Percentiles rank a stretch among this genome's conserved stretches.
phyloP scores from a whole-genome alignment of 306 rosid species.

The Medicago arabica region DNA sequence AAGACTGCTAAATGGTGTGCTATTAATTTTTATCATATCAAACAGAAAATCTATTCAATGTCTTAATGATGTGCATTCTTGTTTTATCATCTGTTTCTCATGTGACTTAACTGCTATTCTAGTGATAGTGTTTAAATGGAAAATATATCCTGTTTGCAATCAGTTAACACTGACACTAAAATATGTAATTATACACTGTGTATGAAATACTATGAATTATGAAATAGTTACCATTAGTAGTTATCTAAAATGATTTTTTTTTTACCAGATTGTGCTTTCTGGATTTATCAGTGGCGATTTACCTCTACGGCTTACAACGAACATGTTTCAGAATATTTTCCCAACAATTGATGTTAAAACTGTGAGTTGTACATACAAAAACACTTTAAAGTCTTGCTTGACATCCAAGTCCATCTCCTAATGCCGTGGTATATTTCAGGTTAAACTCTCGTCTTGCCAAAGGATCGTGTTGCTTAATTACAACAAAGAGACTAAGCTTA shows the following conservation, averaged over 20 bases:
- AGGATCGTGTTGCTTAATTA: conserved; percentile 92
- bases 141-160: background rate
- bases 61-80: background rate
- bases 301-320: conserved; percentile 76
- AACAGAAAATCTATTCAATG: background rate
- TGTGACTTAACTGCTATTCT: background rate
- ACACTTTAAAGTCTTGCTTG: conserved; percentile 10
- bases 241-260: background rate
- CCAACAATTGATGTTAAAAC: conserved; percentile 95
- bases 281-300: conserved; percentile 83
- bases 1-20: background rate
- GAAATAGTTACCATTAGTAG: background rate
- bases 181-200: background rate
- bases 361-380: conserved; percentile 57
- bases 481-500: conserved; percentile 84
- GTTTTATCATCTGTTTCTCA: background rate
- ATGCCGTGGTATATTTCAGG: conserved; percentile 55
- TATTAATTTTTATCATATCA: too few species aligned
- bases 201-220: background rate
- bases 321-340: conserved; percentile 89
- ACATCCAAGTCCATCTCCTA: conserved; percentile 26
- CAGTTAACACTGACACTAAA: too few species aligned
- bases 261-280: conserved; percentile 87
- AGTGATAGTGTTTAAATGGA: background rate
- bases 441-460: conserved; percentile 91